Percentiles rank a stretch among this genome's conserved stretches.
These are phyloP conservation scores for Calonectria ilicicola DNA, from an alignment of 2,329 filamentous ascomycete genomes.

Conservation along the genomic window DNA sequence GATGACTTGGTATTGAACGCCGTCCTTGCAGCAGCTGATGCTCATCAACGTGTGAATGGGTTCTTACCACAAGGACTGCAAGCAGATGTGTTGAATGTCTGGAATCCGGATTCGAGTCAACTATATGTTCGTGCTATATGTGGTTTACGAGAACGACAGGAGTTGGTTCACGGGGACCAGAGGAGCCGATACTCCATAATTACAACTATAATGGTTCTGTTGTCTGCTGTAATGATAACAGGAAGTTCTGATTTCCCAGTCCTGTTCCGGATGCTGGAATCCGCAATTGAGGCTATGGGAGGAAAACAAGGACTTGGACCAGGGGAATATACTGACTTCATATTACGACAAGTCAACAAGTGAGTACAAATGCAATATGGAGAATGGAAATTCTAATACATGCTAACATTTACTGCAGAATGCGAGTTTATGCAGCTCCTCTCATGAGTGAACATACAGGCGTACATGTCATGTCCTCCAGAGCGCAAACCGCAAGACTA, in stretches of 20 bases:
- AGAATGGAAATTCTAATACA: neutral
- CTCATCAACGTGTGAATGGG: conserved; percentile 32
- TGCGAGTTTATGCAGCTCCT: conserved; percentile 40
- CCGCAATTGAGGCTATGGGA: conserved; percentile 41
- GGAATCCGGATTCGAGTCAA: conserved; percentile 25
- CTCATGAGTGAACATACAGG: conserved; percentile 40
- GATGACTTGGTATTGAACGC: conserved; percentile 38
- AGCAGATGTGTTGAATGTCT: neutral
- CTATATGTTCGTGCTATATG: conserved; percentile 31
- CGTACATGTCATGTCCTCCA: conserved; percentile 38
- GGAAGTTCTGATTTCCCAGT: conserved; percentile 43
- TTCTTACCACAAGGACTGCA: neutral
- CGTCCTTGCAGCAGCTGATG: conserved; percentile 33
- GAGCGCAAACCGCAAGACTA: conserved; percentile 30
- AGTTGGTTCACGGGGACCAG: conserved; percentile 24
- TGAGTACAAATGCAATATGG: conserved; percentile 10
- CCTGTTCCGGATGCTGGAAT: conserved; percentile 41
- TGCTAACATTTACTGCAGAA: conserved; percentile 63
- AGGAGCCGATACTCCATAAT: conserved; percentile 33
- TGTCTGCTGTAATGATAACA: conserved; percentile 41
- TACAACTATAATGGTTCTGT: conserved; percentile 37
- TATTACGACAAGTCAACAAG: conserved; percentile 43
- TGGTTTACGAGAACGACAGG: conserved; percentile 31
- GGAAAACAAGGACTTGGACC: conserved; percentile 33
- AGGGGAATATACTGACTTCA: conserved; percentile 33